These are phyloP conservation scores for Borovskyia barvae DNA, from an alignment of 208 protist species.

Conservation along the genomic window DNA sequence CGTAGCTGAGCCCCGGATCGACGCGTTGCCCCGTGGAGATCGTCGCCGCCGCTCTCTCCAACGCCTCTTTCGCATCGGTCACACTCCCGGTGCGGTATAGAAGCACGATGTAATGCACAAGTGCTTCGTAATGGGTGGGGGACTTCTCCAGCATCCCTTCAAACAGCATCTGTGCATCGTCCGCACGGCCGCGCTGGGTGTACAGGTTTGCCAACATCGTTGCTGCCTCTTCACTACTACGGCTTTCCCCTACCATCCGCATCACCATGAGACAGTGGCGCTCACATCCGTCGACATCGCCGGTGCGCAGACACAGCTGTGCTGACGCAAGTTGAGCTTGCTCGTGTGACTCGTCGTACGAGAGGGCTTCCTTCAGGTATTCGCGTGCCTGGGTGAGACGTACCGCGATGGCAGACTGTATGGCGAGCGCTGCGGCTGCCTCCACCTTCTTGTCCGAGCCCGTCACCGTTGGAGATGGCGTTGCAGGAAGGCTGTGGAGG, in stretches of 20 bases:
- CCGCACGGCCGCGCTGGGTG: slow-evolving; percentile 72
- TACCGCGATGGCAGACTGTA: slow-evolving; percentile 10
- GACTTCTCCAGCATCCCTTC: slow-evolving; percentile 79
- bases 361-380: slow-evolving; percentile 85
- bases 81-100: slow-evolving; percentile 62
- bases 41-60: slow-evolving; percentile 42
- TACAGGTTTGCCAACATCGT: slow-evolving; percentile 94
- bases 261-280: slow-evolving; percentile 87
- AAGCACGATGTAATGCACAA: slow-evolving; percentile 86
- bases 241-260: slow-evolving; percentile 59
- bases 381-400: slow-evolving; percentile 60
- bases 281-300: slow-evolving; percentile 89
- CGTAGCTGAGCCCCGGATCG: slow-evolving; percentile 81
- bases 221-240: slow-evolving; percentile 82
- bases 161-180: slow-evolving; percentile 88
- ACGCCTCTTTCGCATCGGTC: slow-evolving; percentile 46
- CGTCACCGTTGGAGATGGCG: slow-evolving; percentile 7
- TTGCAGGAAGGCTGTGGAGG: slow-evolving; percentile 17
- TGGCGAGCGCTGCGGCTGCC: slow-evolving; percentile 15
- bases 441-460: slow-evolving; percentile 23
- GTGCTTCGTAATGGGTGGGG: slow-evolving; percentile 87
- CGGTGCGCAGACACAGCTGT: slow-evolving; percentile 65
- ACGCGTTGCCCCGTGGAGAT: slow-evolving; percentile 36
- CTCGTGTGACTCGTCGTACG: slow-evolving; percentile 80
- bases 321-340: slow-evolving; percentile 75